Evolutionary conservation across 2,329 filamentous ascomycete genomes (phyloP), one percentile per base, ranked within the genome.

Genomic region (Septoria petroselini): DNA sequence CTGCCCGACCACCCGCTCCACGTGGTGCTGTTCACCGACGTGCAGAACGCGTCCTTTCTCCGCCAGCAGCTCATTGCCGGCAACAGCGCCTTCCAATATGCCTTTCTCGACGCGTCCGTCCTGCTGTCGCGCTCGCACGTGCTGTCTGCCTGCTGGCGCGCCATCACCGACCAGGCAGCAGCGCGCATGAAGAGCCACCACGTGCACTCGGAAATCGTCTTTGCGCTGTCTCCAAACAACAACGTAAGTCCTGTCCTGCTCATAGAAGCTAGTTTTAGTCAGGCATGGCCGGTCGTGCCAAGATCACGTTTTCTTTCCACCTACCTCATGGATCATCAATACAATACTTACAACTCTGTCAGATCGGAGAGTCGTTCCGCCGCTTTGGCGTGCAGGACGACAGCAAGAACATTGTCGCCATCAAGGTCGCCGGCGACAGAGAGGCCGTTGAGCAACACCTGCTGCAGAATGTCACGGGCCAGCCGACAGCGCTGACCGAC

Each of bases 351-450:
- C 41, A 17, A 25, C 18, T n/a, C 6, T 34, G 35, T 14, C 59
- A 94, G 89, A 97, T 98, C 64, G 81, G 89, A 43, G 91, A 96
- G 61, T 85, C 90, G 0, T 97, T 97, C 70, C 85, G 88, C 25
- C 84, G 85, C 46, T 95, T 93, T 64, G 93, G 93, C 40, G 83
- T 97, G 50, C 75, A 80, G 0, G 81, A 88, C 9, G 72, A 76
- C 8, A 93, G 86, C 2, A 83, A 77, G 37, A 71, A 84, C 59
- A 70, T 98, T n/a, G 73, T 96, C 2, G 83, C 88, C 5, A 76
- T 96, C 63, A 97, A 96, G 67, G 76, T 97, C 18, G 78, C 83
- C 7, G 75, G 69, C 73, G 57, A 57, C 41, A 41, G 50, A 2
- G 41, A 50, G 1, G 21, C 19, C 21, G 70, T 80, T 29, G 72